Conservation (phyloP, 257 asterid genomes). For the Forsythia suspensa region DNA sequence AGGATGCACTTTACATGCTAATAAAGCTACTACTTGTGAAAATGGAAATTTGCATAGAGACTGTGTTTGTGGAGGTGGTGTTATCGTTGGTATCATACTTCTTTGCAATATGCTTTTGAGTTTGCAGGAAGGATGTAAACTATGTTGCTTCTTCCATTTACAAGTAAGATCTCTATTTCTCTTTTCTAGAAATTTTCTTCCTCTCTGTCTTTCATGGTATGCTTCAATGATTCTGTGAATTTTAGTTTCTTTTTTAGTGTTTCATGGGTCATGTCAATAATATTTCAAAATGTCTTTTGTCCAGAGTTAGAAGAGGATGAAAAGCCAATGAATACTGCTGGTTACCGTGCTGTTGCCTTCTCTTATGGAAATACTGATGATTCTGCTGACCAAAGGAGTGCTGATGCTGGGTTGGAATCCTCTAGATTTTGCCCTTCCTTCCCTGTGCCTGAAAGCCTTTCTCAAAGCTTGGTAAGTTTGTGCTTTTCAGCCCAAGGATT, state of each 20-base stretch:
- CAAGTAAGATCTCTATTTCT: constrained; percentile 54
- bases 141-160: constrained; percentile 35
- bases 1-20: not conserved
- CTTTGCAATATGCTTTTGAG: constrained; percentile 41
- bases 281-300: constrained; percentile 17
- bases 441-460: constrained; percentile 61
- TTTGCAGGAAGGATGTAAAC: constrained; percentile 55
- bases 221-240: not conserved
- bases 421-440: constrained; percentile 67
- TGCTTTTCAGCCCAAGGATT: constrained; percentile 17
- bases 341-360: constrained; percentile 61
- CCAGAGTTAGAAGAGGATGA: constrained; percentile 61
- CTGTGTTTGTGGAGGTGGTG: constrained; percentile 21
- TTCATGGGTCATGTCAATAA: constrained; percentile 2
- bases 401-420: constrained; percentile 51
- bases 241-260: not conserved
- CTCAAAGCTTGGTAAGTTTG: constrained; percentile 76
- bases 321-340: constrained; percentile 31
- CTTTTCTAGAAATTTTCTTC: constrained; percentile 12
- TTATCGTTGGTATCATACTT: constrained; percentile 32
- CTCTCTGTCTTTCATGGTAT: constrained; percentile 5
- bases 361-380: constrained; percentile 59
- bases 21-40: constrained; percentile 1
- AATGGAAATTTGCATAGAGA: not conserved
- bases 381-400: constrained; percentile 43